These are phyloP conservation scores for Rutstroemia sydowiana DNA, from an alignment of 2,329 filamentous ascomycete species.

Conservation along the genomic window DNA sequence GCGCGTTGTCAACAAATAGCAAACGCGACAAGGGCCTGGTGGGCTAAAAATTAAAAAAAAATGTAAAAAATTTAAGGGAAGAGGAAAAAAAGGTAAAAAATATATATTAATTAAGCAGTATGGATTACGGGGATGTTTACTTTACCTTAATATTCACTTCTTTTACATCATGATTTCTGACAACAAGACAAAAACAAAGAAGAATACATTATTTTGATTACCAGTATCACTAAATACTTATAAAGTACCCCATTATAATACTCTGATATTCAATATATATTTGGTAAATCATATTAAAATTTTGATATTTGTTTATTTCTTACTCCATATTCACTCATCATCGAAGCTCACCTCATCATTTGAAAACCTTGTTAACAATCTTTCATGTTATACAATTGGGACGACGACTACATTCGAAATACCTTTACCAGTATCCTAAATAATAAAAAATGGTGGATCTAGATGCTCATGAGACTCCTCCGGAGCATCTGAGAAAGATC, in stretches of 20 bases:
- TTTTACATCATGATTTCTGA: too few species aligned
- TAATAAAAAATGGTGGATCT: conserved; percentile 32
- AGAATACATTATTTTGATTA: too few species aligned
- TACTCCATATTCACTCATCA: too few species aligned
- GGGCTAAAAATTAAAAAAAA: neutral
- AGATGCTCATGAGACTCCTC: conserved; percentile 73
- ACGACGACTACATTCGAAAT: too few species aligned
- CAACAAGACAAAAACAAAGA: too few species aligned
- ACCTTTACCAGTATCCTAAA: neutral
- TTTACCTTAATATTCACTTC: too few species aligned
- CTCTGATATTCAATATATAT: too few species aligned
- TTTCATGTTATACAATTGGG: neutral
- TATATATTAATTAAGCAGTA: neutral
- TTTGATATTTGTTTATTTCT: too few species aligned
- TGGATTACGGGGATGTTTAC: neutral
- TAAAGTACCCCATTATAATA: too few species aligned
- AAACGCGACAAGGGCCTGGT: neutral
- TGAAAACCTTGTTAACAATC: neutral
- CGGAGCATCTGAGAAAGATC: conserved; percentile 56
- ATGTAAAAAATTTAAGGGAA: neutral
- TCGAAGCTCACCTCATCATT: too few species aligned
- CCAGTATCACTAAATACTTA: too few species aligned
- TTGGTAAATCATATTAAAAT: too few species aligned
- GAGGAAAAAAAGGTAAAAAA: neutral
- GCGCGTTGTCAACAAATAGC: neutral